These are phyloP conservation scores for Hyphopichia burtonii DNA, from an alignment of 1,139 yeast genomes.

Conservation along the genomic window DNA sequence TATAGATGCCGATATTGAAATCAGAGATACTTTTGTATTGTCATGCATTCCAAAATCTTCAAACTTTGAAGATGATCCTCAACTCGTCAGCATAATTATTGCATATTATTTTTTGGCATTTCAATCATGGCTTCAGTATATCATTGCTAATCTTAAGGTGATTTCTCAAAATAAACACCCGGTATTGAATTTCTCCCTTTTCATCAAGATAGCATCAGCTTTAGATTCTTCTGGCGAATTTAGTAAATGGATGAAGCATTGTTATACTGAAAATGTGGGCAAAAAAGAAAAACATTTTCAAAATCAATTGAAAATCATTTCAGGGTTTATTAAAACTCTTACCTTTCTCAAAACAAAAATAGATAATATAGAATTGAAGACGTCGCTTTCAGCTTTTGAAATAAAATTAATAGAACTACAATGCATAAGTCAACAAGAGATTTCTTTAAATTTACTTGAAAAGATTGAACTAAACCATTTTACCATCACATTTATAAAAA, in stretches of 20 bases:
- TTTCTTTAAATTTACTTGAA: neutral
- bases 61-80: neutral
- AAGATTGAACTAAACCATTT: neutral
- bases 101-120: constrained; percentile 3
- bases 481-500: neutral
- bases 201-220: neutral
- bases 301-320: neutral
- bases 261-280: neutral
- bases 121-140: constrained; percentile 3
- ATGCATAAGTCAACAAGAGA: neutral
- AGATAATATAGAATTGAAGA: neutral
- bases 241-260: constrained; percentile 1
- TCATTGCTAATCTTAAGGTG: neutral
- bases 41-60: neutral
- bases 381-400: neutral
- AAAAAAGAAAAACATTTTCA: neutral
- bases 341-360: neutral
- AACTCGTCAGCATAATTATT: neutral
- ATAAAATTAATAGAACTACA: neutral
- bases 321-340: constrained; percentile 2
- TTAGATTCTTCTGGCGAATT: neutral
- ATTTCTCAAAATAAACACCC: constrained; percentile 1
- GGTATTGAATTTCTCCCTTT: neutral
- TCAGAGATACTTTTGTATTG: neutral
- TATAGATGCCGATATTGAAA: neutral